phyloP scores from a whole-genome alignment of 192 early-diverging fungal species.

The Mortierella alpina region DNA sequence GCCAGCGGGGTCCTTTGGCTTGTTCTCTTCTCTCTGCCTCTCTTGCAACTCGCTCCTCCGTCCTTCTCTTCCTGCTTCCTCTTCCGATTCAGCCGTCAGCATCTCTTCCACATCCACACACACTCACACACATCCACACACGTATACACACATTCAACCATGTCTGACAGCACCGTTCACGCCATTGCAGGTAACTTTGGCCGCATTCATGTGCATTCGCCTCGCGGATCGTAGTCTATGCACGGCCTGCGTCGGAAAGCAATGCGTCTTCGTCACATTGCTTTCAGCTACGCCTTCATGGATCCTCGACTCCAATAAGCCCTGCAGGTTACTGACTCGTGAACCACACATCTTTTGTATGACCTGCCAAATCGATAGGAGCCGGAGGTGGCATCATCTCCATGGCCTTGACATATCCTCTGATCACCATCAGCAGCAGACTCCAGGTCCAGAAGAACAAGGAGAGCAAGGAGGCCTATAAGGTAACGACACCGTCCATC shows the following conservation, averaged over 20 bases:
- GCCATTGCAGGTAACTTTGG: constrained; percentile 65
- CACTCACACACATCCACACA: not conserved
- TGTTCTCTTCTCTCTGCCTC: not conserved
- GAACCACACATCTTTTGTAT: not conserved
- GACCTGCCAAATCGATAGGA: constrained; percentile 53
- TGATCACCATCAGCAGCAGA: constrained; percentile 82
- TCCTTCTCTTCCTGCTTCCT: not conserved
- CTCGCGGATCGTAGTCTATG: not conserved
- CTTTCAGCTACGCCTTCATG: too few relatives aligned
- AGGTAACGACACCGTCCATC: constrained; percentile 42
- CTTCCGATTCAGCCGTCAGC: not conserved
- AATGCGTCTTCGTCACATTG: not conserved
- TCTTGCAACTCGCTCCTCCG: not conserved
- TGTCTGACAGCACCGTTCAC: constrained; percentile 73
- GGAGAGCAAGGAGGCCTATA: constrained; percentile 68
- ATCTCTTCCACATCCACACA: not conserved
- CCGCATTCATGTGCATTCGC: not conserved
- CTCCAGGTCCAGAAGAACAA: constrained; percentile 82
- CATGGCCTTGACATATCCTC: constrained; percentile 95
- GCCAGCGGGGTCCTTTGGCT: not conserved
- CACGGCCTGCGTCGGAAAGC: not conserved
- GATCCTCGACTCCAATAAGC: too few relatives aligned
- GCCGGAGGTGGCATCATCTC: constrained; percentile 90
- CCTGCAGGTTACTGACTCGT: too few relatives aligned
- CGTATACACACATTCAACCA: constrained; percentile 11